Base-by-base conservation (phyloP, 2,329 filamentous ascomycete species). In the Penicillium sp. region DNA sequence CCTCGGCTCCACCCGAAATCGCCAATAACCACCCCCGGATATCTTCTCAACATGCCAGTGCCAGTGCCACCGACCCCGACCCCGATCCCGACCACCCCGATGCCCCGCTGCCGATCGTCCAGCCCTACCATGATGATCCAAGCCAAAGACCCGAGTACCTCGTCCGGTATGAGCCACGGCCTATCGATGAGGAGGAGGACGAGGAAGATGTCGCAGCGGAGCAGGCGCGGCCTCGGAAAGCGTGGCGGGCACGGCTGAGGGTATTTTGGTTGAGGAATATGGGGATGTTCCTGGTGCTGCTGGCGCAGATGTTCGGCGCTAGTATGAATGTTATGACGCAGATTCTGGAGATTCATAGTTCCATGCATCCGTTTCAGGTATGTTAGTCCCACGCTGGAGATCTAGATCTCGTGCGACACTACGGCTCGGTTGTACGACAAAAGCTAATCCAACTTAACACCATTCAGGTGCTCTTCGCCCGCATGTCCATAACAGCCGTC, bases 241-340 rank as follows among this genome's bases (percentile, higher is more conserved):
- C 71, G 59, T 70, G 71, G 69, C 67, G 62, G 46, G 66, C 58
- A 33, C 70, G 62, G 44, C 59, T 69, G 65, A 69, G 14, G 40
- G 50, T 57, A 2, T 55, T 71, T 53, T 92, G 89, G 88, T 63
- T 75, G 4, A 78, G 80, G 55, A 92, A 95, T 69, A 88, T 89
- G 65, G 90, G 90, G 2, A 83, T 93, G 19, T 79, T 89, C 22
- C 80, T 92, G 46, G 90, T 96, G 44, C 79, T 92, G 18, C 61
- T 88, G 2, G 85, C 91, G 0, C 92, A 96, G 74, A 79, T 95
- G 37, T 96, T 96, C 67, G 91, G 89, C 1, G 87, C 89, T 0
- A 76, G 90, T 54, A 96, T 96, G 93, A 96, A 95, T 72, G 85
- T 96, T 10, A 87, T 87, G 41, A 90, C 91, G 0, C 83, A 92